Evolutionary conservation across 345 rosid genomes (phyloP).

Genomic region (Stellera chamaejasme): DNA sequence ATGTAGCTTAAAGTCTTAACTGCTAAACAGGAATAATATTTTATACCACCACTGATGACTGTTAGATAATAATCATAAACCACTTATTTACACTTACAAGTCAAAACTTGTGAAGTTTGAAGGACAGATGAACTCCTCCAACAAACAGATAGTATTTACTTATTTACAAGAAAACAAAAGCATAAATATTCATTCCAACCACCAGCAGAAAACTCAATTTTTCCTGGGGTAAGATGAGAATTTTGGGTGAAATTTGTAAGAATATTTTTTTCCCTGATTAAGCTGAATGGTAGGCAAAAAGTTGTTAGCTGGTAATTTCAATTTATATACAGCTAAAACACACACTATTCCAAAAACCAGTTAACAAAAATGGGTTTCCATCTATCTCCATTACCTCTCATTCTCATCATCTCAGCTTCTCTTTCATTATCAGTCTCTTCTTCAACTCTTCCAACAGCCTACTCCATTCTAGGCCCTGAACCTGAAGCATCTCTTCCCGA

Average conservation of each 20-base stretch:
- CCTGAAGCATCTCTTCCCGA: slow-evolving; percentile 24
- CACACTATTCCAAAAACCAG: neutral
- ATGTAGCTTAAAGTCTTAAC: too few relatives aligned
- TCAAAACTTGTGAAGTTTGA: slow-evolving; percentile 16
- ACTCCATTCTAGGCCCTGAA: slow-evolving; percentile 29
- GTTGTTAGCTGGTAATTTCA: neutral
- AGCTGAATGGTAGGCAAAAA: slow-evolving; percentile 34
- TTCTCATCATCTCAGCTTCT: slow-evolving; percentile 19
- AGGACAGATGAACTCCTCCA: slow-evolving; percentile 6
- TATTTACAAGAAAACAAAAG: neutral
- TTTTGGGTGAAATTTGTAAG: too few relatives aligned
- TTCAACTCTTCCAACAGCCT: slow-evolving; percentile 20
- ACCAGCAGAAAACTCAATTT: neutral
- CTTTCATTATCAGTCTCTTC: slow-evolving; percentile 11
- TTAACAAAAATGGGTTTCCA: slow-evolving; percentile 20
- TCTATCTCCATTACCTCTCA: slow-evolving; percentile 7
- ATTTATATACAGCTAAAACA: slow-evolving; percentile 5
- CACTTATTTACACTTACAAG: neutral
- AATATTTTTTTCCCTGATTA: neutral
- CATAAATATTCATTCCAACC: neutral
- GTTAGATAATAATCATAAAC: slow-evolving; percentile 9
- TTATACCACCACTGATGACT: slow-evolving; percentile 9
- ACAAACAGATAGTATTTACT: slow-evolving; percentile 10
- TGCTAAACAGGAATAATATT: too few relatives aligned
- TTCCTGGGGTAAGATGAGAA: neutral